These are phyloP conservation scores for Starmera pachycereana DNA, from an alignment of 805 yeast genomes.

Conservation along the genomic window DNA sequence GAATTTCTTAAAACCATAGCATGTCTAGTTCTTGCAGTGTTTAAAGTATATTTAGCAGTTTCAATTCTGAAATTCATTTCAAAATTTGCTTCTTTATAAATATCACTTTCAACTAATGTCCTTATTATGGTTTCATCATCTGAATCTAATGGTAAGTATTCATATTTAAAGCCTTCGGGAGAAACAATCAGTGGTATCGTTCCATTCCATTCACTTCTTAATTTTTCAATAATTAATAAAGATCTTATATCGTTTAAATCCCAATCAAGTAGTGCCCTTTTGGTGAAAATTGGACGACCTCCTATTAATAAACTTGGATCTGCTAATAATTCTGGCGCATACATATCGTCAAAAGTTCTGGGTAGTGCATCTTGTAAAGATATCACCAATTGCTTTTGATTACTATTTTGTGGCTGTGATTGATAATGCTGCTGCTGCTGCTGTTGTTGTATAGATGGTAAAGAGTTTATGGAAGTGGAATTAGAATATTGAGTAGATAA, in stretches of 20 bases:
- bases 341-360: conserved; percentile 40
- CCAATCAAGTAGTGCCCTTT: conserved; percentile 59
- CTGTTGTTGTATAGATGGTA: no score
- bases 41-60: conserved; percentile 54
- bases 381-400: conserved; percentile 7
- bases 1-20: conserved; percentile 21
- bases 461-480: not conserved
- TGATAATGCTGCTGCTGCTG: no score
- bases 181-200: conserved; percentile 34
- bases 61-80: conserved; percentile 42
- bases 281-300: conserved; percentile 56
- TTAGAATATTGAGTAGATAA: conserved; percentile 11
- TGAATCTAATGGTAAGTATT: conserved; percentile 39
- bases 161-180: conserved; percentile 32
- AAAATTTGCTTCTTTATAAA: conserved; percentile 55
- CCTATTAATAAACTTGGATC: conserved; percentile 35
- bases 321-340: conserved; percentile 42
- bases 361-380: conserved; percentile 45
- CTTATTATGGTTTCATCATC: conserved; percentile 43
- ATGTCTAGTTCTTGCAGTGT: conserved; percentile 44
- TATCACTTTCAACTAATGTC: conserved; percentile 44
- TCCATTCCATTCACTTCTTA: conserved; percentile 46
- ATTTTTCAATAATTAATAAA: conserved; percentile 35
- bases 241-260: conserved; percentile 60
- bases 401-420: not conserved